Conservation (phyloP, 306 rosid species). For the Alnus rubra region DNA sequence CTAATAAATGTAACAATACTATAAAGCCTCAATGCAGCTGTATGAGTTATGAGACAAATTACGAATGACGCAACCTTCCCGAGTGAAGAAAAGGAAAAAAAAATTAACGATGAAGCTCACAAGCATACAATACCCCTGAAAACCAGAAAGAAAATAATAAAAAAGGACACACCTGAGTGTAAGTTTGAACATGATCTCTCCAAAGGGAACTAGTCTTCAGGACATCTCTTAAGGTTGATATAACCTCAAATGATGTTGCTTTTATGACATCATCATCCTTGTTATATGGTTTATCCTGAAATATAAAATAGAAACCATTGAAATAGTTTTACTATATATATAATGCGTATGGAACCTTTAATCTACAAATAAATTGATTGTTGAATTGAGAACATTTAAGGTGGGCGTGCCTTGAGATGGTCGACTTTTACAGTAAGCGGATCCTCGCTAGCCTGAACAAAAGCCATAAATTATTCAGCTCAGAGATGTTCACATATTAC, state of each 20-base stretch:
- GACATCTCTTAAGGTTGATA: slow-evolving; percentile 93
- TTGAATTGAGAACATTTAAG: slow-evolving; percentile 16
- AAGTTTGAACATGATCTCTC: slow-evolving; percentile 98
- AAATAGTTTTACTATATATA: background rate
- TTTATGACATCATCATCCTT: slow-evolving; percentile 92
- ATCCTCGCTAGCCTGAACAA: slow-evolving; percentile 77
- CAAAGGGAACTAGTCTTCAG: slow-evolving; percentile 97
- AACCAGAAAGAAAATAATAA: slow-evolving; percentile 9
- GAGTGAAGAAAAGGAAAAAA: background rate
- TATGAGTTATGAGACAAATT: background rate
- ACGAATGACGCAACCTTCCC: background rate
- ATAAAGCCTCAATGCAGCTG: background rate
- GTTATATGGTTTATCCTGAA: slow-evolving; percentile 85
- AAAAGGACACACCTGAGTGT: slow-evolving; percentile 71
- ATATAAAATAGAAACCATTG: slow-evolving; percentile 23
- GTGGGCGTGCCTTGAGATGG: slow-evolving; percentile 82
- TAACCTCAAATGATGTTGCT: slow-evolving; percentile 96
- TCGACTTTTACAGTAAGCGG: slow-evolving; percentile 99
- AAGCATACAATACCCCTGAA: slow-evolving; percentile 10
- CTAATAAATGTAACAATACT: background rate
- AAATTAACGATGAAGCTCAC: slow-evolving; percentile 13
- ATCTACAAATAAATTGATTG: background rate
- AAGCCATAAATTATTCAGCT: slow-evolving; percentile 22
- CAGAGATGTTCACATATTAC: background rate
- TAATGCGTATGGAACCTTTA: slow-evolving; percentile 7